These are phyloP conservation scores for Nakazawaea ernobii DNA, from an alignment of 805 yeast species.

Conservation along the genomic window DNA sequence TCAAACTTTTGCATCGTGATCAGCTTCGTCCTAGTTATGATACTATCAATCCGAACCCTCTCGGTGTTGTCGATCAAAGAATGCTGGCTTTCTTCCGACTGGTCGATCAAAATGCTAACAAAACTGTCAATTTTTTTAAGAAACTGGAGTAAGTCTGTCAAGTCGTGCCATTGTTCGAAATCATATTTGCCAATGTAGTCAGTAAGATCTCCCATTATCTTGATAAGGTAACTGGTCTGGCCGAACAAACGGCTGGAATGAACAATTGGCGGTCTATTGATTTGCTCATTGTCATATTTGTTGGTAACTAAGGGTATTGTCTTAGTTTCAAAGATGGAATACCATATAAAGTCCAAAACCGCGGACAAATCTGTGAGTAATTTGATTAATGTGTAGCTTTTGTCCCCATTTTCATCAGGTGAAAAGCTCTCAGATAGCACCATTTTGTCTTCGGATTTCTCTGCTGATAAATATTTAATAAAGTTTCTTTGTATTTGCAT, in stretches of 20 bases:
- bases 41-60: constrained; percentile 26
- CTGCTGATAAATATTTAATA: constrained; percentile 28
- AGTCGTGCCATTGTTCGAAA: constrained; percentile 17
- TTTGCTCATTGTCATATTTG: not conserved
- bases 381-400: constrained; percentile 21
- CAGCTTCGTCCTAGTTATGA: constrained; percentile 25
- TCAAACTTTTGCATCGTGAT: constrained; percentile 24
- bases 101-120: constrained; percentile 24
- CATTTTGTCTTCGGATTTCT: constrained; percentile 10
- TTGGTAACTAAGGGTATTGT: constrained; percentile 21
- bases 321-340: constrained; percentile 37
- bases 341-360: constrained; percentile 56
- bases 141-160: constrained; percentile 18
- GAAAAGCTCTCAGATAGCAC: constrained; percentile 8
- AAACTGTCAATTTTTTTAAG: constrained; percentile 25
- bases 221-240: constrained; percentile 56
- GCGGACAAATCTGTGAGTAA: constrained; percentile 40
- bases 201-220: constrained; percentile 59
- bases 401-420: constrained; percentile 17
- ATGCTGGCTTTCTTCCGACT: constrained; percentile 4
- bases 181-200: constrained; percentile 47
- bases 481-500: constrained; percentile 51
- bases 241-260: constrained; percentile 35
- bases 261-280: constrained; percentile 6
- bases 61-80: constrained; percentile 24